Base-by-base conservation (phyloP, 2,329 filamentous ascomycete species). In the Penicillium hesseltinei region DNA sequence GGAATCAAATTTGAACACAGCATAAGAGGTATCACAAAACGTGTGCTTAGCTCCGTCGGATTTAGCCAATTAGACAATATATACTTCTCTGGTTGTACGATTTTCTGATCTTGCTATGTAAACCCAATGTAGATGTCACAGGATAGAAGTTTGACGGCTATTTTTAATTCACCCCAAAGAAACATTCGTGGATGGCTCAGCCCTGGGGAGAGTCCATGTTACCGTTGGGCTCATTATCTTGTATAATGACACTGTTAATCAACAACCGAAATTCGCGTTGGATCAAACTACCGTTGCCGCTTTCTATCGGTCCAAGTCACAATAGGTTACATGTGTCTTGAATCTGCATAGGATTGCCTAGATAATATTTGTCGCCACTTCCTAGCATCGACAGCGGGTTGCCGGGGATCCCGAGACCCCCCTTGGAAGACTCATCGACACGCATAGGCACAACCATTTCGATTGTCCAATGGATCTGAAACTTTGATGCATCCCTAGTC, bases 401-500 rank as follows among this genome's bases (percentile, higher is more conserved):
- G 10, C 15, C 9, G n/a, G 43, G 17, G 5, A 29, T 21, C 10
- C 36, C 17, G 27, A 50, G 29, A n/a, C 17, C 21, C 27, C 17
- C 29, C n/a, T 23, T 33, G 5, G 8, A 10, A 31, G 7, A 7
- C 11, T 31, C 42, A 11, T 48, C 25, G 33, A 48, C 17, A 47
- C 33, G 19, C 35, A 49, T 49, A 42, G 44, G 29, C 44, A 29
- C 27, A 42, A 35, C 4, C 8, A 50, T 43, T 50, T 39, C 21
- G 17, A n/a, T 17, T 43, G 23, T 25, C 29, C 45, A 43, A 43
- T n/a, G 4, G 13, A 17, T 56, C 29, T 64, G 23, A 49, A 48
- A 65, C 55, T 27, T 39, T 7, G 36, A 57, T 64, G 64, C 64
- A 66, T 39, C 49, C 46, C 52, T 56, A 56, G 64, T 66, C 62